Evolutionary conservation across 1,139 yeast species (phyloP).

Genomic region (Taiozyma onychis): DNA sequence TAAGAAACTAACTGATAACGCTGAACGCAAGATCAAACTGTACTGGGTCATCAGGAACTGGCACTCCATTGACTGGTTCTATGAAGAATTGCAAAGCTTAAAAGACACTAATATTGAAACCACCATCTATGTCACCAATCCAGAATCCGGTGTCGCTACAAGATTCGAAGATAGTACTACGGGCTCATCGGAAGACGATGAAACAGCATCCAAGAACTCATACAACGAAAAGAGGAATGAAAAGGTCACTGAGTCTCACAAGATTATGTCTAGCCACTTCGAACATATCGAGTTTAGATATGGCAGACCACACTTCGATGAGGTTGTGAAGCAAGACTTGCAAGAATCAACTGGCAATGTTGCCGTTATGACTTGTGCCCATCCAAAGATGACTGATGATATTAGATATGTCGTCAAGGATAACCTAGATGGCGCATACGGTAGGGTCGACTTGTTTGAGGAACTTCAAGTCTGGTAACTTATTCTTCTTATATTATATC

Average conservation of each 20-base stretch:
- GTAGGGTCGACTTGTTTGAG: slow-evolving; percentile 19
- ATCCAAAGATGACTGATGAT: slow-evolving; percentile 47
- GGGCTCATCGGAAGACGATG: background rate
- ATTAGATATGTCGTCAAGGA: slow-evolving; percentile 31
- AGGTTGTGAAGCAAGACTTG: slow-evolving; percentile 32
- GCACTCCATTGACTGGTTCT: slow-evolving; percentile 46
- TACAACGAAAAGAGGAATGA: slow-evolving; percentile 5
- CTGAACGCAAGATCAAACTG: slow-evolving; percentile 29
- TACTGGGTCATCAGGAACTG: slow-evolving; percentile 46
- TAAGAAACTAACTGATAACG: background rate
- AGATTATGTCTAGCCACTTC: slow-evolving; percentile 16
- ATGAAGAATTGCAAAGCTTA: slow-evolving; percentile 34
- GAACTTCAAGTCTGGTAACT: slow-evolving; percentile 19
- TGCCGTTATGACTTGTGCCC: slow-evolving; percentile 44
- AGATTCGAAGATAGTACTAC: background rate
- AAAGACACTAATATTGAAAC: slow-evolving; percentile 32
- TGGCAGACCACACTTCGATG: slow-evolving; percentile 42
- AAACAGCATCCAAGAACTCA: background rate
- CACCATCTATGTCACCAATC: slow-evolving; percentile 32
- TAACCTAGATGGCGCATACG: slow-evolving; percentile 10
- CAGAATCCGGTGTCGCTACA: slow-evolving; percentile 20
- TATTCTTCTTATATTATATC: too few species aligned
- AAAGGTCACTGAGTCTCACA: slow-evolving; percentile 4
- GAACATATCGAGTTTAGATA: slow-evolving; percentile 36
- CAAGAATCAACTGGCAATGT: slow-evolving; percentile 34